A percentile compares a stretch with the other conserved stretches of the same genome.
phyloP scores from a whole-genome alignment of 2,329 filamentous ascomycete species.

The Leptographium radiaticola region DNA sequence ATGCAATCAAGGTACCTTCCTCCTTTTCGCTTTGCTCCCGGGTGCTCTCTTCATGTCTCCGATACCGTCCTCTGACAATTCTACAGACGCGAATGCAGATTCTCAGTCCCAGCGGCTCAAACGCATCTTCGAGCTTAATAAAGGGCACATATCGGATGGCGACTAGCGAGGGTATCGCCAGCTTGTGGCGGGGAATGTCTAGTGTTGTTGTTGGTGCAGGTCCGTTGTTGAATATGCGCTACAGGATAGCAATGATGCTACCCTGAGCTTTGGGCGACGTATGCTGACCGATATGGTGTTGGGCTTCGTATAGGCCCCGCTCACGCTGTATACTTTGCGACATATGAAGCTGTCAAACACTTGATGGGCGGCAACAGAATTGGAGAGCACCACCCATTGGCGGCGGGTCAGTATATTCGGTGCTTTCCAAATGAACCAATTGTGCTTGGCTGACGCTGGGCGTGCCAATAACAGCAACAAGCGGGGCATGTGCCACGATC shows the following conservation, averaged over 20 bases:
- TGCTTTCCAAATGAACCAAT: not conserved
- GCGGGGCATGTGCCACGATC: constrained; percentile 89
- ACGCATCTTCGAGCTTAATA: constrained; percentile 78
- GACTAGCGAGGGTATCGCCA: constrained; percentile 74
- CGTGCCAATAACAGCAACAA: constrained; percentile 51
- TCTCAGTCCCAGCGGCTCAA: constrained; percentile 66
- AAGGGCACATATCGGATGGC: constrained; percentile 91
- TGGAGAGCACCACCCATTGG: constrained; percentile 81
- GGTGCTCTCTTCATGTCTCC: not conserved
- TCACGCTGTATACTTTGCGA: constrained; percentile 96
- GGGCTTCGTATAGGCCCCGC: constrained; percentile 56
- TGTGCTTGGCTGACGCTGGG: not conserved
- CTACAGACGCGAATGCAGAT: constrained; percentile 96
- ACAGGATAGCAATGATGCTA: not conserved
- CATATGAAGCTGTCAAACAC: constrained; percentile 95
- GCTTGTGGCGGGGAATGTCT: constrained; percentile 91
- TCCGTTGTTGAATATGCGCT: constrained; percentile 29
- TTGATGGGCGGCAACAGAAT: constrained; percentile 82
- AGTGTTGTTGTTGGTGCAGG: constrained; percentile 93
- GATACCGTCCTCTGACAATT: not conserved
- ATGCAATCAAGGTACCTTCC: constrained; percentile 74
- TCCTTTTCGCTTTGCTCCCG: no score
- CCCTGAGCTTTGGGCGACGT: not conserved
- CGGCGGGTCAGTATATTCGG: constrained; percentile 56
- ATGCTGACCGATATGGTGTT: constrained; percentile 5